Evolutionary conservation across 2,329 filamentous ascomycete species (phyloP), one percentile per base, ranked within the genome.

Genomic region (Aureobasidium namibiae): DNA sequence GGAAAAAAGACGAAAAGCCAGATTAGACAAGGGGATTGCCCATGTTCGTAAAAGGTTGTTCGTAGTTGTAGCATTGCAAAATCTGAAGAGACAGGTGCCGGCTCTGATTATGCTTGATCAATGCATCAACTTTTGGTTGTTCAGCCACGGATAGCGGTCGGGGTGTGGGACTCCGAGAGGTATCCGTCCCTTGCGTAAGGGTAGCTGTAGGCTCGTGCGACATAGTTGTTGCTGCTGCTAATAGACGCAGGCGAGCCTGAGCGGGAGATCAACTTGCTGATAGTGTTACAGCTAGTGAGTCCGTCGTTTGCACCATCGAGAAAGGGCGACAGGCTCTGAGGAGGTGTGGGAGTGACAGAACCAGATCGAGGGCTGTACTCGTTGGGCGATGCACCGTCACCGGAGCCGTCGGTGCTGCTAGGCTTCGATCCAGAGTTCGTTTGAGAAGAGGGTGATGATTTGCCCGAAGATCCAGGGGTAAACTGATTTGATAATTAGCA

Each of bases 401-500:
- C 42, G 13, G 60, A 52, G 18, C 60, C 57, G 23, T 62, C 61
- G 26, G 53, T 53, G 33, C 48, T 56, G 24, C 31, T 44, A 24
- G 53, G 38, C 34, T 59, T 58, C 11, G 61, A 44, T 42, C 42
- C 50, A 8, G 39, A 38, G 21, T 42, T 46, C 5, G 36, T 36
- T 33, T 59, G 60, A 56, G 64, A 64, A 61, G 60, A 53, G 59
- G 62, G 59, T 60, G 61, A 63, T n/a, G 56, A 34, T 46, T 63
- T 63, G 31, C 49, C 59, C 41, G 61, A 54, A 42, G 58, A 48
- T 26, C 52, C 56, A 33, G 61, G 61, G 23, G 61, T 63, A 45
- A 64, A 64, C 62, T 64, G 61, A 46, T 46, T 36, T 57, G 65
- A 68, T 61, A 66, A 71, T 76, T 73, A 75, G 71, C 69, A 68